These are phyloP conservation scores for Candida glaebosa DNA, from an alignment of 805 yeast species.

Conservation along the genomic window DNA sequence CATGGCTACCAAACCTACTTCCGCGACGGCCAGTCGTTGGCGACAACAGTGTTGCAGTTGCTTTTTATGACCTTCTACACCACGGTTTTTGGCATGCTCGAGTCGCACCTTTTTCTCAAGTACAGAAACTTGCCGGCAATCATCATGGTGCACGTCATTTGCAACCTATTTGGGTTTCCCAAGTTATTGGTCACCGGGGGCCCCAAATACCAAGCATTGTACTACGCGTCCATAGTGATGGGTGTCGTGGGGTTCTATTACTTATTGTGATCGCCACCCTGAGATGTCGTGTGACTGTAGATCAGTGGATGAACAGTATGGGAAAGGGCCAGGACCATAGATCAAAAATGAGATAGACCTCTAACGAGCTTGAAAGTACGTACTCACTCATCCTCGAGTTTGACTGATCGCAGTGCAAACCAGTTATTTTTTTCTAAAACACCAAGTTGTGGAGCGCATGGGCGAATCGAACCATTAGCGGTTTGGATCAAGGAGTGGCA, in stretches of 20 bases:
- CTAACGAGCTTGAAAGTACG: too few species aligned
- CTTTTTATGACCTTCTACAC: constrained; percentile 66
- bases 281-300: too few species aligned
- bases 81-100: constrained; percentile 64
- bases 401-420: too few species aligned
- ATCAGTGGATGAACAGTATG: too few species aligned
- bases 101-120: constrained; percentile 52
- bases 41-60: constrained; percentile 49
- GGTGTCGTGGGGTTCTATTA: constrained; percentile 1
- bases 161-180: constrained; percentile 75
- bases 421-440: too few species aligned
- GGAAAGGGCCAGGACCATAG: too few species aligned
- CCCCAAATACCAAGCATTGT: not conserved
- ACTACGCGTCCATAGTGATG: not conserved
- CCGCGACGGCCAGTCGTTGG: constrained; percentile 21
- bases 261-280: not conserved
- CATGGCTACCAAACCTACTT: constrained; percentile 55
- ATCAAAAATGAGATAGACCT: too few species aligned
- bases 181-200: constrained; percentile 13
- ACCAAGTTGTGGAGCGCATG: too few species aligned
- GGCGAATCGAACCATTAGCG: too few species aligned
- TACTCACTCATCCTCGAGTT: too few species aligned
- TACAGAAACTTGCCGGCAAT: constrained; percentile 54
- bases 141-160: constrained; percentile 56
- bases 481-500: too few species aligned